Conservation (phyloP, 2,329 filamentous ascomycete genomes). For the Pseudogymnoascus sp. region DNA sequence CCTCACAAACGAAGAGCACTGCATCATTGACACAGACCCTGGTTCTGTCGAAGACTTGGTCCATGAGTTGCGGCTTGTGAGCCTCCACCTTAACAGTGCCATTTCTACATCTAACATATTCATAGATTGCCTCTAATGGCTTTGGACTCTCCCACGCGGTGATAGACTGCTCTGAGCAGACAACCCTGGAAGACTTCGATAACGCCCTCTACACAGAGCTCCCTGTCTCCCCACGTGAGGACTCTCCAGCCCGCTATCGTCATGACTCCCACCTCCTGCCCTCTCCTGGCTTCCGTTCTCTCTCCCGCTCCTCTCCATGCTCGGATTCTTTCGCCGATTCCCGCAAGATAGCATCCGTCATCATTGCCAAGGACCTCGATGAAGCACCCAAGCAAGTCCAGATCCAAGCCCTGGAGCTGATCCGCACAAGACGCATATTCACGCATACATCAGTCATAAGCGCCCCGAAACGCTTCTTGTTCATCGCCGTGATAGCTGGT, state of each 20-base stretch:
- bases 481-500: slow-evolving; percentile 62
- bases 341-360: slow-evolving; percentile 65
- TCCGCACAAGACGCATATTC: slow-evolving; percentile 70
- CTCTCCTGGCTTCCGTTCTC: slow-evolving; percentile 22
- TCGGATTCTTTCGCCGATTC: slow-evolving; percentile 34
- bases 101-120: slow-evolving; percentile 9
- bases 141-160: slow-evolving; percentile 66
- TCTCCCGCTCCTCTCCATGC: slow-evolving; percentile 24
- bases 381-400: slow-evolving; percentile 67
- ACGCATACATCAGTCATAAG: slow-evolving; percentile 65
- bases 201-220: slow-evolving; percentile 51
- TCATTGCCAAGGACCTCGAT: slow-evolving; percentile 76
- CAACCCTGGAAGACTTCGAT: slow-evolving; percentile 74
- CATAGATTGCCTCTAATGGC: slow-evolving; percentile 55
- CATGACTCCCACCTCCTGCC: slow-evolving; percentile 27
- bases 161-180: slow-evolving; percentile 64
- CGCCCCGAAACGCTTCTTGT: slow-evolving; percentile 70
- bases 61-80: slow-evolving; percentile 64
- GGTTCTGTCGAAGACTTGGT: slow-evolving; percentile 59
- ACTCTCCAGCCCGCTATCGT: slow-evolving; percentile 22
- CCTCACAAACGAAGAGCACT: slow-evolving; percentile 75
- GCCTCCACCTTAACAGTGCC: slow-evolving; percentile 6
- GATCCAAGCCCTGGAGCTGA: slow-evolving; percentile 69
- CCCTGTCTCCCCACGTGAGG: slow-evolving; percentile 20
- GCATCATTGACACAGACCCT: slow-evolving; percentile 68